These are phyloP conservation scores for Hysterangium stoloniferum DNA, from an alignment of 768 basidiomycete genomes.

Conservation along the genomic window DNA sequence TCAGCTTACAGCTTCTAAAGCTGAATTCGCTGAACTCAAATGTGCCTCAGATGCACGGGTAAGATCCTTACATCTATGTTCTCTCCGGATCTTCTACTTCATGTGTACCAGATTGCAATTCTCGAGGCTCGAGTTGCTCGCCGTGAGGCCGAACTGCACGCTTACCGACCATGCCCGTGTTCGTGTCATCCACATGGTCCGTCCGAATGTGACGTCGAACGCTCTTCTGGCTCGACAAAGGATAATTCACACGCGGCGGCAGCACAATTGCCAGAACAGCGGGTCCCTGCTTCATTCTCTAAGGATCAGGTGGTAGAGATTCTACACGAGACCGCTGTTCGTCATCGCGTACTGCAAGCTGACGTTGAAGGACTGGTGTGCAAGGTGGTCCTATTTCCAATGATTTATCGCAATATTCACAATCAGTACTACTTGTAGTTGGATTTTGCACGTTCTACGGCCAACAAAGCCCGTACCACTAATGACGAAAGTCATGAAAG, in stretches of 20 bases:
- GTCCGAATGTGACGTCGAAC: neutral
- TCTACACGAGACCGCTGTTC: neutral
- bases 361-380: neutral
- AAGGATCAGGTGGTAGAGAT: neutral
- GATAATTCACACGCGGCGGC: no score
- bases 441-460: no score
- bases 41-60: constrained; percentile 1
- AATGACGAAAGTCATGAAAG: no score
- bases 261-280: neutral
- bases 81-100: neutral
- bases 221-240: neutral
- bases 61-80: neutral
- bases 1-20: neutral
- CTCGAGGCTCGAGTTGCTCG: constrained; percentile 8
- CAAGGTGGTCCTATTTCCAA: no score
- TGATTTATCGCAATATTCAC: no score
- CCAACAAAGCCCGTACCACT: no score
- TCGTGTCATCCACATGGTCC: neutral
- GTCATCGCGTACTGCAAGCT: neutral
- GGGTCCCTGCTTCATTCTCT: neutral
- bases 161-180: neutral
- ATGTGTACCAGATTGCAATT: neutral
- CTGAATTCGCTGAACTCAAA: neutral
- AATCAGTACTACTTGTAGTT: no score
- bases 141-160: constrained; percentile 1